A percentile compares a stretch with the other conserved stretches of the same genome.
Evolutionary conservation across 257 asterid species (phyloP).

Genomic region (Nicotiana obtusifolia): DNA sequence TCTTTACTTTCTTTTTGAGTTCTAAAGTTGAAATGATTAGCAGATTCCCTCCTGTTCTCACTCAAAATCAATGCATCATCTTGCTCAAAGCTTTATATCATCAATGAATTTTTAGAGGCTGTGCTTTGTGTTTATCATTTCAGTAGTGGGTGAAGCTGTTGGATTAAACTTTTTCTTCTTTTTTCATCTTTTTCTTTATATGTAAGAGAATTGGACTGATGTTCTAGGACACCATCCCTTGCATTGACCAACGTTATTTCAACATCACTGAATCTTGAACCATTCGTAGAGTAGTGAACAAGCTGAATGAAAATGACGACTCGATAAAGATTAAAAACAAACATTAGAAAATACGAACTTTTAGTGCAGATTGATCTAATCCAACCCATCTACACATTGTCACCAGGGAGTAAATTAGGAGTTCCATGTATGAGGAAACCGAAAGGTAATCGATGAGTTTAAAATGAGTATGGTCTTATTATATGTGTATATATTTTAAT

Average conservation of each 20-base stretch:
- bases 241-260: constrained; percentile 9
- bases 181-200: background rate
- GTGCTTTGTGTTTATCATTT: constrained; percentile 21
- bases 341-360: background rate
- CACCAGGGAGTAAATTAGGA: background rate
- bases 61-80: constrained; percentile 9
- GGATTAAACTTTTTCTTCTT: background rate
- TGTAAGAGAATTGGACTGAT: background rate
- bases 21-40: constrained; percentile 23
- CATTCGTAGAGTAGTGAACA: constrained; percentile 3
- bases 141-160: constrained; percentile 21
- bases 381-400: background rate
- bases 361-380: background rate
- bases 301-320: background rate
- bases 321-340: background rate
- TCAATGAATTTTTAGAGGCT: constrained; percentile 3
- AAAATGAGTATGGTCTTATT: background rate
- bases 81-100: background rate
- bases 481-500: too few species aligned
- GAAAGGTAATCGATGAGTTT: too few species aligned
- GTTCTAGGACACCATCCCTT: constrained; percentile 3
- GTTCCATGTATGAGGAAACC: background rate
- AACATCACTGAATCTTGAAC: constrained; percentile 10
- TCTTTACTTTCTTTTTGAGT: background rate
- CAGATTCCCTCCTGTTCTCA: constrained; percentile 10